These are phyloP conservation scores for Cylindricascospora bacillispora DNA, from an alignment of 1,139 yeast genomes.

Conservation along the genomic window DNA sequence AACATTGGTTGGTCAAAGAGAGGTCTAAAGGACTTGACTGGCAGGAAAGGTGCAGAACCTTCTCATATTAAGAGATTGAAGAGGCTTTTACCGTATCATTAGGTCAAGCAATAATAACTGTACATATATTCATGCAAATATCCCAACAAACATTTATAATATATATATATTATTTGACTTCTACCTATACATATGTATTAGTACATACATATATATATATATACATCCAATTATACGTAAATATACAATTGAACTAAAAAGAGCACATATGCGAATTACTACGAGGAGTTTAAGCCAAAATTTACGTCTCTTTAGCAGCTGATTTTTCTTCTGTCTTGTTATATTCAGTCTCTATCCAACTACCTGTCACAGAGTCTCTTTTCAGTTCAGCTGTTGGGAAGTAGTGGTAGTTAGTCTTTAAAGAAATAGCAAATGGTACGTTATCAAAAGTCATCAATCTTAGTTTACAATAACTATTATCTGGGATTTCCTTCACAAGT, in stretches of 20 bases:
- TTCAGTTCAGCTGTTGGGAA: slow-evolving; percentile 70
- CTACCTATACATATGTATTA: too few species aligned
- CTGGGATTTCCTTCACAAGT: slow-evolving; percentile 56
- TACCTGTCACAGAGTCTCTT: slow-evolving; percentile 31
- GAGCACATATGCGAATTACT: too few species aligned
- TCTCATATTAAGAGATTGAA: slow-evolving; percentile 37
- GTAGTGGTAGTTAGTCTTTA: slow-evolving; percentile 83
- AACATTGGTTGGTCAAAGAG: slow-evolving; percentile 76
- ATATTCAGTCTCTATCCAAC: slow-evolving; percentile 40
- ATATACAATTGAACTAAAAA: too few species aligned
- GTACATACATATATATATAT: too few species aligned
- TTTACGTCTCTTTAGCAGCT: too few species aligned
- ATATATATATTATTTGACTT: too few species aligned
- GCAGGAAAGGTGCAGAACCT: slow-evolving; percentile 44
- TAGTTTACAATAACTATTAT: slow-evolving; percentile 67
- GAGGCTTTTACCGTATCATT: slow-evolving; percentile 32
- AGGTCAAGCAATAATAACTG: background rate
- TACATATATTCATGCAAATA: background rate
- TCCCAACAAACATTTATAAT: too few species aligned
- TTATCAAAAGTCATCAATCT: slow-evolving; percentile 76
- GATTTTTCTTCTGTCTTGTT: too few species aligned
- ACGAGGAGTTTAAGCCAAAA: too few species aligned
- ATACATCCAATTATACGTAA: too few species aligned
- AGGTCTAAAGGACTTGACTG: slow-evolving; percentile 49
- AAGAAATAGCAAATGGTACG: slow-evolving; percentile 71